A percentile compares a stretch with the other conserved stretches of the same genome.
Conservation (phyloP, 2,329 filamentous ascomycete species). For the Daldinia sp. region DNA sequence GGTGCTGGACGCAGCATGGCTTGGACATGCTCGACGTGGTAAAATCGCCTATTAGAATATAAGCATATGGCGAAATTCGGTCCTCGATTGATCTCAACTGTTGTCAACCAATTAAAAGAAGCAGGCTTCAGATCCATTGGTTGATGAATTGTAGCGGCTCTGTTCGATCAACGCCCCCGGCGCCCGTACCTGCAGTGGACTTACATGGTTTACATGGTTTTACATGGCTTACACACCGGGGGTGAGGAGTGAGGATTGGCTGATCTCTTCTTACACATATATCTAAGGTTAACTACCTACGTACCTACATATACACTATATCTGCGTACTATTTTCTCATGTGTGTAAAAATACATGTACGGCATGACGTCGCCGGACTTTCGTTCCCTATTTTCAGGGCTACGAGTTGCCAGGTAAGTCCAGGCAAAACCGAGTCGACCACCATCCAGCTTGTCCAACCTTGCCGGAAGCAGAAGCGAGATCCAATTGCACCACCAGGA, state of each 20-base stretch:
- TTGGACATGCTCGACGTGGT: constrained; percentile 30
- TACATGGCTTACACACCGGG: not conserved
- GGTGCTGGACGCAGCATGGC: constrained; percentile 14
- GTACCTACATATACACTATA: too few species aligned
- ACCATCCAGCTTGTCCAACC: constrained; percentile 22
- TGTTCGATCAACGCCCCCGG: constrained; percentile 19
- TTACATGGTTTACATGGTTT: constrained; percentile 7
- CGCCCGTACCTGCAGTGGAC: constrained; percentile 32
- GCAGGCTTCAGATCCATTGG: constrained; percentile 24
- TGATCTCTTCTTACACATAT: constrained; percentile 3
- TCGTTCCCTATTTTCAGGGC: not conserved
- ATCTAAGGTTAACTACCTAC: too few species aligned
- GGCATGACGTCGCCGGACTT: constrained; percentile 16
- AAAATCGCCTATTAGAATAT: constrained; percentile 20
- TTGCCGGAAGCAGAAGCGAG: constrained; percentile 25
- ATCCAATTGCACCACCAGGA: constrained; percentile 31
- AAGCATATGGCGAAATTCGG: constrained; percentile 29
- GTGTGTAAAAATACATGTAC: constrained; percentile 6
- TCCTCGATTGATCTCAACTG: constrained; percentile 24
- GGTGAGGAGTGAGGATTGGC: not conserved
- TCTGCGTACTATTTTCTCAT: too few species aligned
- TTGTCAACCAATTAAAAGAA: constrained; percentile 21
- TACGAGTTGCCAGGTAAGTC: not conserved
- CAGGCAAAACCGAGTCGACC: not conserved
- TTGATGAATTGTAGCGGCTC: constrained; percentile 28